Conservation (phyloP, 2,329 filamentous ascomycete genomes). For the Aureobasidium zeae region DNA sequence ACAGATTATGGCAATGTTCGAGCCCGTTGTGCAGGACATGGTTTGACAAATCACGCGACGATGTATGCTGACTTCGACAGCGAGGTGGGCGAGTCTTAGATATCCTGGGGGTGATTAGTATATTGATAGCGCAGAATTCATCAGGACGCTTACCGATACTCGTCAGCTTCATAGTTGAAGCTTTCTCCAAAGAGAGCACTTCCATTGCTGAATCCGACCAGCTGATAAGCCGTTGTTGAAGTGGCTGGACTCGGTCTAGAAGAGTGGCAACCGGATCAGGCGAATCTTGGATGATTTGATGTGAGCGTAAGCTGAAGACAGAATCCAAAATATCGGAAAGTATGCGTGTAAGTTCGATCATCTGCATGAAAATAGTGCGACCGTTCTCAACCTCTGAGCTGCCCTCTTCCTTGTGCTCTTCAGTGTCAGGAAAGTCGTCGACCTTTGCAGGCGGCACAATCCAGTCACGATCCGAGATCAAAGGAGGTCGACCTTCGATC, state of each 20-base stretch:
- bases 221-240: conserved; percentile 22
- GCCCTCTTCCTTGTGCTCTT: conserved; percentile 24
- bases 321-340: conserved; percentile 20
- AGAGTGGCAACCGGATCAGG: conserved; percentile 18
- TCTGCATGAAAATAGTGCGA: conserved; percentile 24
- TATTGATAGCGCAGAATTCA: neutral
- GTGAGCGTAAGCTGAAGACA: conserved; percentile 21
- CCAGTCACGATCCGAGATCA: conserved; percentile 23
- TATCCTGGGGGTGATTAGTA: conserved; percentile 27
- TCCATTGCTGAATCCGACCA: conserved; percentile 23
- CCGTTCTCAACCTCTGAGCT: conserved; percentile 25
- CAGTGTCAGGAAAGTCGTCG: conserved; percentile 26
- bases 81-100: conserved; percentile 38
- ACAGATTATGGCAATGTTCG: conserved; percentile 30
- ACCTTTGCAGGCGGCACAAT: conserved; percentile 21
- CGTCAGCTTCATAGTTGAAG: conserved; percentile 25
- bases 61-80: conserved; percentile 39
- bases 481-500: conserved; percentile 24
- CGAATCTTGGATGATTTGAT: conserved; percentile 18
- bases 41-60: conserved; percentile 31
- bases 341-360: conserved; percentile 23
- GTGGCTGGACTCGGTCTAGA: conserved; percentile 22
- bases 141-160: conserved; percentile 23
- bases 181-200: conserved; percentile 23
- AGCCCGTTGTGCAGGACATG: conserved; percentile 20